Base-by-base conservation (phyloP, 371 early-diverging fungal species). In the Dinochytrium kinnereticum region DNA sequence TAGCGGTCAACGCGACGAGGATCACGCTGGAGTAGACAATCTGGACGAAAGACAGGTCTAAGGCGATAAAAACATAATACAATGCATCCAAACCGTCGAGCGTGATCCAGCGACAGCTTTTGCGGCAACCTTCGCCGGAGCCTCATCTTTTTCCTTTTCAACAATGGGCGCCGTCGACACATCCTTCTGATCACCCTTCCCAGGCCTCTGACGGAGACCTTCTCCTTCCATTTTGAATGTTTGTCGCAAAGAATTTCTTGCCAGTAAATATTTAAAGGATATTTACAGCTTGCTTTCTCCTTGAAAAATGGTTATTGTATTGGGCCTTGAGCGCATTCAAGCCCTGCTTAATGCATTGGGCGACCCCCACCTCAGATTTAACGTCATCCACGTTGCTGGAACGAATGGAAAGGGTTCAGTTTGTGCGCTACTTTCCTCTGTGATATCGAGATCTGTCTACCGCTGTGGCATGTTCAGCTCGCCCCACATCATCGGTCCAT, bases 361-460 rank as follows among this genome's bases (percentile, higher is more conserved):
- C 59, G 80, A 84, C 74, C 94, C 94, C 0, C 89, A 92, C 34
- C 68, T 73, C 30, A 69, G 68, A 34, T 49, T n/a, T 33, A 79
- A 74, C 17, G 84, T 90, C 24, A 77, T 93, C n/a, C 94, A 93
- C 73, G 91, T 93, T 1, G 91, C 92, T 10, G 94, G 94, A 13
- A 93, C 94, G 0, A 93, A 93, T 74, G 94, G 94, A 51, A 93
- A 93, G 71, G 95, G 95, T 10, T 92, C 92, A 0, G 89, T 91
- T 1, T 89, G 89, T 73, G 90, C 94, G 0, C 84, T 85, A 68
- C 71, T 89, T 33, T 51, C 88, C 2, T 72, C 81, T 1, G 86
- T 87, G 7, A 77, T 91, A 15, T 26, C 51, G 50, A 74, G 70
- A 19, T 71, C 71, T 0, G 82, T 82, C 21, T 78, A 77, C 33